Evolutionary conservation across 23 red algal genomes (phyloP).

Genomic region (Gracilaria gracilis): DNA sequence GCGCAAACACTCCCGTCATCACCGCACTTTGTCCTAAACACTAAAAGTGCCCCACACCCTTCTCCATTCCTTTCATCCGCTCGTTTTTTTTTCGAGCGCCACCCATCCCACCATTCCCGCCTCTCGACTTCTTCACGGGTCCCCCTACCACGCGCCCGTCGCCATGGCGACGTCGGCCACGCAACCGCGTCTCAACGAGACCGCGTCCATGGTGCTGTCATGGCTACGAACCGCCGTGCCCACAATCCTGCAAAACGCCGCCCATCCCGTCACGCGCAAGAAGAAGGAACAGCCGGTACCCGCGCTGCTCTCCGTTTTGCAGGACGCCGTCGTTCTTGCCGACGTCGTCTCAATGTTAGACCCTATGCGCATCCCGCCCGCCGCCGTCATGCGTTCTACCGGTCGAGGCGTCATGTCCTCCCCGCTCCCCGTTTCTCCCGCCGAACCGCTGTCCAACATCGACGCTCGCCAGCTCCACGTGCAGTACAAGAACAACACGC

Average conservation of each 20-base stretch:
- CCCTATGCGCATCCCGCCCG: conserved; percentile 45
- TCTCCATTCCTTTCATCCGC: not conserved
- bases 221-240: conserved; percentile 42
- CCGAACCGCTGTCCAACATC: conserved; percentile 9
- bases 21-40: too few relatives aligned
- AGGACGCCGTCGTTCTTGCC: conserved; percentile 54
- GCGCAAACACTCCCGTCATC: too few relatives aligned
- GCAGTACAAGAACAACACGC: conserved; percentile 61
- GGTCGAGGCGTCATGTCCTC: conserved; percentile 41
- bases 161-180: conserved; percentile 39
- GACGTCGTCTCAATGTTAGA: conserved; percentile 41
- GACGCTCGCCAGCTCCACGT: conserved; percentile 59
- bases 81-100: not conserved
- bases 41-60: too few relatives aligned
- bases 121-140: conserved; percentile 24
- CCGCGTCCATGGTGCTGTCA: conserved; percentile 48
- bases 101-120: conserved; percentile 27
- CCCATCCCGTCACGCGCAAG: not conserved
- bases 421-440: conserved; percentile 14
- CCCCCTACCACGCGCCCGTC: conserved; percentile 13
- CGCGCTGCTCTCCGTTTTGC: not conserved
- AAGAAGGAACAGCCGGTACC: conserved; percentile 16
- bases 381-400: conserved; percentile 38
- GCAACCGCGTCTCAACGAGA: conserved; percentile 36
- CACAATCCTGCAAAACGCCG: conserved; percentile 4